phyloP scores from a whole-genome alignment of 495 filamentous ascomycete genomes.

The Penicillium cosmopolitanum region DNA sequence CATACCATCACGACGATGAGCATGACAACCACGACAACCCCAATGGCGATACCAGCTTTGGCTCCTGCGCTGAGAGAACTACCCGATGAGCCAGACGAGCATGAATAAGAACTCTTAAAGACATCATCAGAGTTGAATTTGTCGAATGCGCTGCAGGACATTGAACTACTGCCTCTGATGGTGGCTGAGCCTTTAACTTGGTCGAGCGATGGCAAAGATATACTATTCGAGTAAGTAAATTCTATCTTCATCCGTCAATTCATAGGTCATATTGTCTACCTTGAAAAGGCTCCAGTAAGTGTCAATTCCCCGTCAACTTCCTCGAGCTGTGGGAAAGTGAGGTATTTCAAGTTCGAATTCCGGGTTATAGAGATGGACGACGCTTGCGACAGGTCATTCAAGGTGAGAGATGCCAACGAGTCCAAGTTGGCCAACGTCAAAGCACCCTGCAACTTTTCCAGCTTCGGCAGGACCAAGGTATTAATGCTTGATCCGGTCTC shows the following conservation, averaged over 20 bases:
- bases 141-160: slow-evolving; percentile 29
- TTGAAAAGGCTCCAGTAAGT: slow-evolving; percentile 31
- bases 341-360: slow-evolving; percentile 26
- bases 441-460: slow-evolving; percentile 28
- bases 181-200: slow-evolving; percentile 28
- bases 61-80: slow-evolving; percentile 30
- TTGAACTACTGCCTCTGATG: slow-evolving; percentile 24
- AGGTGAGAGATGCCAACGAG: slow-evolving; percentile 21
- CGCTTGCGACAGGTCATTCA: slow-evolving; percentile 19
- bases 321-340: slow-evolving; percentile 30
- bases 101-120: slow-evolving; percentile 27
- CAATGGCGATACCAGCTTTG: slow-evolving; percentile 38
- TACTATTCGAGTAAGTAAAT: slow-evolving; percentile 15
- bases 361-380: slow-evolving; percentile 27
- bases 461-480: slow-evolving; percentile 21
- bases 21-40: slow-evolving; percentile 31
- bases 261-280: slow-evolving; percentile 12
- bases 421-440: slow-evolving; percentile 29
- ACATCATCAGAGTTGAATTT: slow-evolving; percentile 20
- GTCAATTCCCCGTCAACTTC: slow-evolving; percentile 29
- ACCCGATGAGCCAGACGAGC: slow-evolving; percentile 12
- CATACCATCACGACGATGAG: slow-evolving; percentile 31
- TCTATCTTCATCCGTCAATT: neutral
- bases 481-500: slow-evolving; percentile 25
- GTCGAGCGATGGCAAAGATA: slow-evolving; percentile 33